These are phyloP conservation scores for Neurospora discreta DNA, from an alignment of 495 filamentous ascomycete genomes.

Conservation along the genomic window DNA sequence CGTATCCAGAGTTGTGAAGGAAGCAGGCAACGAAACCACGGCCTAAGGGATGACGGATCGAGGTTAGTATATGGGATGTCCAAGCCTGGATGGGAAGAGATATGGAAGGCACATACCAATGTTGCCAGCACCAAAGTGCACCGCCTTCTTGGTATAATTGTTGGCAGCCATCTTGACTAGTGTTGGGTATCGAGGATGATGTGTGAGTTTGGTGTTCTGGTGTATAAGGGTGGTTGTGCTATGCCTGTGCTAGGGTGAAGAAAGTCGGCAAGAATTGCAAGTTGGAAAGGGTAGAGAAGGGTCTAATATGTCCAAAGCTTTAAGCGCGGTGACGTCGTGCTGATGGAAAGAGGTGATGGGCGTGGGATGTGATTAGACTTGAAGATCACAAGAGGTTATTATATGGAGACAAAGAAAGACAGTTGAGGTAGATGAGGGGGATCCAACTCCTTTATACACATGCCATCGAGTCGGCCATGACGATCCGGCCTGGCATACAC, in stretches of 20 bases:
- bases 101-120: conserved; percentile 40
- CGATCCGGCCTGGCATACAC: conserved; percentile 3
- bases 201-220: background rate
- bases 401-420: conserved; percentile 9
- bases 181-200: background rate
- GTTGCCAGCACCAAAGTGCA: conserved; percentile 93
- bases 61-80: conserved; percentile 1
- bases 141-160: conserved; percentile 52
- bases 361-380: background rate
- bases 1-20: conserved; percentile 76
- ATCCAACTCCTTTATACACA: conserved; percentile 11
- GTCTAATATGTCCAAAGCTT: background rate
- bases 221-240: background rate
- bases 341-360: background rate
- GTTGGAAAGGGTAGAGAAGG: background rate
- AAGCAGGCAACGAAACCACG: conserved; percentile 50
- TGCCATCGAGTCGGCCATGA: background rate
- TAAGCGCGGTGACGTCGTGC: background rate
- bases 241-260: background rate
- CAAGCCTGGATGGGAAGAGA: background rate
- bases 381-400: background rate
- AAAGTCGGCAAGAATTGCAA: background rate
- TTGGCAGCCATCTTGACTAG: conserved; percentile 6
- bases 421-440: conserved; percentile 4
- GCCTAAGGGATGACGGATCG: conserved; percentile 22